These are phyloP conservation scores for Saussurea involucrata DNA, from an alignment of 129 eudicot genomes.

Conservation along the genomic window DNA sequence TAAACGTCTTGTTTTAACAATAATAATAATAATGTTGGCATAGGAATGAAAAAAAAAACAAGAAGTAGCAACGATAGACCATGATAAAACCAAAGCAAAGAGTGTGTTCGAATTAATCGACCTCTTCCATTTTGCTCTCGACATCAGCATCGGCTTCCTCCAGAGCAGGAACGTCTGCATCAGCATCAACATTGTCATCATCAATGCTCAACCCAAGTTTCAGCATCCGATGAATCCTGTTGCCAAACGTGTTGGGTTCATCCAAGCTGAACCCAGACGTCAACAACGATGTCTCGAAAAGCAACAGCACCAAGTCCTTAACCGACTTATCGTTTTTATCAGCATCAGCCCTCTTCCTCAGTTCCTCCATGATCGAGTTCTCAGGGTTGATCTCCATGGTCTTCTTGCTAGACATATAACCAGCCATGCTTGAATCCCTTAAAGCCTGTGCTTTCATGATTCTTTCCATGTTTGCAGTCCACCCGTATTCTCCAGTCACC, in stretches of 20 bases:
- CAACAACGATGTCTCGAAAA: conserved; percentile 84
- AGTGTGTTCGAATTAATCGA: conserved; percentile 42
- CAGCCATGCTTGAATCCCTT: conserved; percentile 96
- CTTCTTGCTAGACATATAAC: conserved; percentile 94
- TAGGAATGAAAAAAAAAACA: too few relatives aligned
- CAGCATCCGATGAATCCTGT: conserved; percentile 92
- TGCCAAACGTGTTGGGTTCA: conserved; percentile 92
- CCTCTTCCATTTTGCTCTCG: conserved; percentile 99
- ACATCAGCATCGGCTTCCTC: conserved; percentile 85
- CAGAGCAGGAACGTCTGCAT: conserved; percentile 69
- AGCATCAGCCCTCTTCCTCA: conserved; percentile 91
- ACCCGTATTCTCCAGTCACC: conserved; percentile 96
- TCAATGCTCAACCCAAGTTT: conserved; percentile 93
- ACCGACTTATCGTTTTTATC: conserved; percentile 95
- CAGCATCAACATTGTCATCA: conserved; percentile 68
- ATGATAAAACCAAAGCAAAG: not conserved
- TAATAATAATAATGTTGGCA: too few relatives aligned
- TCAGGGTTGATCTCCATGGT: conserved; percentile 95
- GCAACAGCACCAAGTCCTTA: conserved; percentile 80
- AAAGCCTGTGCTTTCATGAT: conserved; percentile 97
- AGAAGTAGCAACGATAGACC: not conserved
- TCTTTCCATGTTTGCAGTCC: conserved; percentile 98
- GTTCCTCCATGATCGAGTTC: conserved; percentile 90
- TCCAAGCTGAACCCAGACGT: conserved; percentile 97
- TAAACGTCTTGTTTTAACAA: too few relatives aligned